Base-by-base conservation (phyloP, 2,329 filamentous ascomycete genomes). In the Aspergillus texensis region DNA sequence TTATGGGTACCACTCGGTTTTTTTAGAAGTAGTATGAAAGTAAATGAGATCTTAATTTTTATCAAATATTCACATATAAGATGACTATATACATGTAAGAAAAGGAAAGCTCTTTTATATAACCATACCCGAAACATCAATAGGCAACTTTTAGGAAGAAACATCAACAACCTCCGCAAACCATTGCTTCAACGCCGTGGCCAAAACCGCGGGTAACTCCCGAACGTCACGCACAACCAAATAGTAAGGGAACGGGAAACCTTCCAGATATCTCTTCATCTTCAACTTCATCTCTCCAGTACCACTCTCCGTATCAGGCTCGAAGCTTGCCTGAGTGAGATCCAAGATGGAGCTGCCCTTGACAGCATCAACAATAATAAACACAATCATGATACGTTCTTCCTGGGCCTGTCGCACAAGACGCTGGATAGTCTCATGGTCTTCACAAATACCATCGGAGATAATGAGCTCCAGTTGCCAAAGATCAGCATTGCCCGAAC, bases 221-320 rank as follows among this genome's bases (percentile, higher is more conserved):
- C 91, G 89, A 55, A 99, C 89, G 80, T 98, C 89, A 68, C 94
- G 89, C 63, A 99, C 95, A 70, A 99, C 92, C 61, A 99, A 81
- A 77, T 98, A 99, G 81, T 97, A 99, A 77, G 91, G 89, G 81
- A 99, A 99, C 0, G 96, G 95, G 78, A 99, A 99, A 9, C 89
- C 91, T 77, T 99, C 96, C 70, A 99, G 86, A 76, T 99, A 99
- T 72, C 92, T 88, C 82, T 93, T 91, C 77, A 96, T 93, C 71
- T 90, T 89, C 61, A 97, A 87, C 75, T 84, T 84, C 78, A 84
- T 83, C 72, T 88, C 86, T 65, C 82, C 89, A 80, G 80, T 88
- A 1, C 74, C 71, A 80, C 77, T 86, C 79, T 71, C 81, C 65
- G 78, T 83, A 73, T 92, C 89, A 63, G 85, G 86, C 67, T 90